Evolutionary conservation across 2,329 filamentous ascomycete species (phyloP).

Genomic region (Colletotrichum echinochloae): DNA sequence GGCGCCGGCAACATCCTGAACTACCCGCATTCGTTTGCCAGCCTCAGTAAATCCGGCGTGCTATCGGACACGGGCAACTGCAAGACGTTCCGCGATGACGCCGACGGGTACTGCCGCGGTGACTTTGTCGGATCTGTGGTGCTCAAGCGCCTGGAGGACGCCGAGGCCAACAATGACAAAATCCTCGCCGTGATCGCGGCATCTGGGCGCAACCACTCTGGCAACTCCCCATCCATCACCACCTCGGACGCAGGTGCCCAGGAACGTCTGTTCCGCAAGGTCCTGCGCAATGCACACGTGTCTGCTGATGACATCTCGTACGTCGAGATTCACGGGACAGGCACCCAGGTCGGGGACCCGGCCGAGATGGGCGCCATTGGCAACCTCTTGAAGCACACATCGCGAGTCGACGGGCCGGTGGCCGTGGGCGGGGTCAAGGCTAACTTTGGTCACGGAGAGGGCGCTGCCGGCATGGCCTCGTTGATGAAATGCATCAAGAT

Average conservation of each 20-base stretch:
- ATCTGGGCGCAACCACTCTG: constrained; percentile 56
- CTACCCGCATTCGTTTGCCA: too few relatives aligned
- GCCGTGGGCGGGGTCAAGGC: constrained; percentile 32
- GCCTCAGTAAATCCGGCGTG: constrained; percentile 44
- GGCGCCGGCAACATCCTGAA: constrained; percentile 52
- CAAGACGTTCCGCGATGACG: constrained; percentile 49
- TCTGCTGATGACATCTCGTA: constrained; percentile 43
- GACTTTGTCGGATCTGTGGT: constrained; percentile 60
- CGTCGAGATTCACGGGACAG: constrained; percentile 60
- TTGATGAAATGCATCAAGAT: constrained; percentile 47
- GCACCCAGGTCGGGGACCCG: constrained; percentile 59
- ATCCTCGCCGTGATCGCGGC: constrained; percentile 56
- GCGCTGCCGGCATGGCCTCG: constrained; percentile 46
- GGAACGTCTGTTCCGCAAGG: constrained; percentile 8
- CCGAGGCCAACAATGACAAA: constrained; percentile 59
- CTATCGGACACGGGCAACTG: constrained; percentile 48
- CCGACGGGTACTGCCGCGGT: constrained; percentile 63
- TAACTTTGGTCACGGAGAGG: constrained; percentile 42
- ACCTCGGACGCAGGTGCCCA: constrained; percentile 42
- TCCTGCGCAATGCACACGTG: constrained; percentile 51
- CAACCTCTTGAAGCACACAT: constrained; percentile 31
- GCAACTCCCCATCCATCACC: constrained; percentile 49
- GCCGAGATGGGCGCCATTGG: constrained; percentile 57
- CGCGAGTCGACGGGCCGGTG: neutral
- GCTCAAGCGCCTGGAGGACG: constrained; percentile 60